A percentile compares a stretch with the other conserved stretches of the same genome.
Evolutionary conservation across 805 yeast species (phyloP).

Genomic region (Alloascoidea hylecoeti): DNA sequence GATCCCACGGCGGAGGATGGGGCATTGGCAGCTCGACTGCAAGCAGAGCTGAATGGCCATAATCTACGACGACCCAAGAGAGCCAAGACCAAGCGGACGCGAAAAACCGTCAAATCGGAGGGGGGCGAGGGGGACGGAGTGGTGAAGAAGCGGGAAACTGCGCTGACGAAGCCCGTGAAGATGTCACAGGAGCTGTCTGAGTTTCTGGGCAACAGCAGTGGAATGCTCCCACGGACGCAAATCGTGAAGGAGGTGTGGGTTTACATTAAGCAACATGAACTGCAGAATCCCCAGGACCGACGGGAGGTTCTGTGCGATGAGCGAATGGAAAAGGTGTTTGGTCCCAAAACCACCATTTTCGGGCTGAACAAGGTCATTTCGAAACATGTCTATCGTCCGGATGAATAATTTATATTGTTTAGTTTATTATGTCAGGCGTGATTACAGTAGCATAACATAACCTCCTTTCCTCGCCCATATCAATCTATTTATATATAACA

Average conservation of each 20-base stretch:
- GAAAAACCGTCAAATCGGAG: conserved; percentile 5
- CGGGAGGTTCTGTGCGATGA: conserved; percentile 56
- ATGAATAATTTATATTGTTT: too few species aligned
- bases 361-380: conserved; percentile 1
- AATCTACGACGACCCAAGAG: conserved; percentile 5
- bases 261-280: conserved; percentile 43
- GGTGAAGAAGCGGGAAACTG: conserved; percentile 6
- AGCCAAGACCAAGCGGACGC: conserved; percentile 6
- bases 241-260: conserved; percentile 61
- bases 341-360: conserved; percentile 13
- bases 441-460: too few species aligned
- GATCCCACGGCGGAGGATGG: conserved; percentile 35
- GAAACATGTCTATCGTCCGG: neutral
- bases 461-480: too few species aligned
- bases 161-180: conserved; percentile 6
- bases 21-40: conserved; percentile 34
- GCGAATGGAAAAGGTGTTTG: conserved; percentile 40
- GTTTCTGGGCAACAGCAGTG: conserved; percentile 31
- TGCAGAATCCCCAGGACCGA: conserved; percentile 57
- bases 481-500: too few species aligned
- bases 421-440: too few species aligned
- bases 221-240: conserved; percentile 46
- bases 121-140: conserved; percentile 9
- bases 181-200: conserved; percentile 37
- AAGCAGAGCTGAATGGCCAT: conserved; percentile 14